These are phyloP conservation scores for Fusarium longipes DNA, from an alignment of 2,329 filamentous ascomycete genomes.

Conservation along the genomic window DNA sequence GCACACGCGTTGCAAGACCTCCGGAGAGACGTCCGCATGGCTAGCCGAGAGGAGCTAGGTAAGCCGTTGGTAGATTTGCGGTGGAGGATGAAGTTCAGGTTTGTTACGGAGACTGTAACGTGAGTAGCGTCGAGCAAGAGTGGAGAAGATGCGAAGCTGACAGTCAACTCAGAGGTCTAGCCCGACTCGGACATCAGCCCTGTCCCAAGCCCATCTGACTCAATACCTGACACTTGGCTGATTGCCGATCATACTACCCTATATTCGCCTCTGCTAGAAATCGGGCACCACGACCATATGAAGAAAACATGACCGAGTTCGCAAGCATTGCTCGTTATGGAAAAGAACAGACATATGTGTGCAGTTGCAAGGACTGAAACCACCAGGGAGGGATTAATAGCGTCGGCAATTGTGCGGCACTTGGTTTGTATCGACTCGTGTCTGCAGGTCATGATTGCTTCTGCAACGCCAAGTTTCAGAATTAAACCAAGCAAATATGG, in stretches of 20 bases:
- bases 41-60: conserved; percentile 18
- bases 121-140: neutral
- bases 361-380: neutral
- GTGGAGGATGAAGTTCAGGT: conserved; percentile 20
- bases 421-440: neutral
- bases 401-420: neutral
- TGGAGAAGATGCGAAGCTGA: conserved; percentile 1
- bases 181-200: neutral
- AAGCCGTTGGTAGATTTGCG: neutral
- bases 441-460: neutral
- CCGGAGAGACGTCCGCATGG: conserved; percentile 67
- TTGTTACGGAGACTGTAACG: neutral
- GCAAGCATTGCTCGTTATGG: neutral
- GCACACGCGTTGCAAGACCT: conserved; percentile 67
- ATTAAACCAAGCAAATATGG: neutral
- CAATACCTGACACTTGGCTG: neutral
- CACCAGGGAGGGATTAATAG: neutral
- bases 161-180: neutral
- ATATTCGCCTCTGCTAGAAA: neutral
- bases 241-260: neutral
- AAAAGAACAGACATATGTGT: too few species aligned
- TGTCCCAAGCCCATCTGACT: neutral
- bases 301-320: neutral
- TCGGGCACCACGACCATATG: neutral
- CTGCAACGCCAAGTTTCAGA: neutral